Percentiles rank a stretch among this genome's conserved stretches.
phyloP scores from a whole-genome alignment of 2,329 filamentous ascomycete genomes.

The Pseudocercospora eumusae region DNA sequence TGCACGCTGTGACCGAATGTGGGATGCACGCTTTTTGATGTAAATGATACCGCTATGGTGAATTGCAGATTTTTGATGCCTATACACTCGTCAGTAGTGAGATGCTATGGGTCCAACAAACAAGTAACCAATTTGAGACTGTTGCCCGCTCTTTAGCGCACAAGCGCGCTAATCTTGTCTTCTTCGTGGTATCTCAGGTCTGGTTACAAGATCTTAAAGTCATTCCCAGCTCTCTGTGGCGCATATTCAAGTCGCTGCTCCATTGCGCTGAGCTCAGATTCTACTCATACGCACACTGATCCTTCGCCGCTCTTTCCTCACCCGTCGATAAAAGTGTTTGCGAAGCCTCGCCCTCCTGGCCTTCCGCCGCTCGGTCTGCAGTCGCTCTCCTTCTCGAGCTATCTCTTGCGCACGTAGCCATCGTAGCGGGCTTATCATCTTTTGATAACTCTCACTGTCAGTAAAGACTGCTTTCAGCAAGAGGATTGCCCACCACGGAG shows the following conservation, averaged over 20 bases:
- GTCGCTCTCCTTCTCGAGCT: background rate
- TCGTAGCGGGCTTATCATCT: background rate
- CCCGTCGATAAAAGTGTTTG: background rate
- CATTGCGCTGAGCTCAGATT: background rate
- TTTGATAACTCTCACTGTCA: conserved; percentile 1
- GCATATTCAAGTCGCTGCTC: background rate
- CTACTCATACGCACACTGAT: background rate
- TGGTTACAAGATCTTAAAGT: background rate
- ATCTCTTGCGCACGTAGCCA: background rate
- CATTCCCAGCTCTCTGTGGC: background rate
- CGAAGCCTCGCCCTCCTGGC: background rate
- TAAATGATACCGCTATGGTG: conserved; percentile 14
- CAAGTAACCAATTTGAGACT: background rate
- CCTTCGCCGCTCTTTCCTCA: background rate
- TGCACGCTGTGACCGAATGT: conserved; percentile 4
- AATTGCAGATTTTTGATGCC: conserved; percentile 3
- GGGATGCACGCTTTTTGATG: conserved; percentile 2
- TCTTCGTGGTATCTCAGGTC: background rate
- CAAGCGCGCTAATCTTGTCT: background rate
- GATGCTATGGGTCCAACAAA: no score
- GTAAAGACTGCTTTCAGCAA: conserved; percentile 8
- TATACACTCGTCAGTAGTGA: background rate
- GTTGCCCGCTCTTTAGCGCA: background rate
- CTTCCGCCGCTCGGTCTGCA: background rate
- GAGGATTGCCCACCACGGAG: conserved; percentile 70